These are phyloP conservation scores for Aspergillus aculeatinus DNA, from an alignment of 2,329 filamentous ascomycete genomes.

Conservation along the genomic window DNA sequence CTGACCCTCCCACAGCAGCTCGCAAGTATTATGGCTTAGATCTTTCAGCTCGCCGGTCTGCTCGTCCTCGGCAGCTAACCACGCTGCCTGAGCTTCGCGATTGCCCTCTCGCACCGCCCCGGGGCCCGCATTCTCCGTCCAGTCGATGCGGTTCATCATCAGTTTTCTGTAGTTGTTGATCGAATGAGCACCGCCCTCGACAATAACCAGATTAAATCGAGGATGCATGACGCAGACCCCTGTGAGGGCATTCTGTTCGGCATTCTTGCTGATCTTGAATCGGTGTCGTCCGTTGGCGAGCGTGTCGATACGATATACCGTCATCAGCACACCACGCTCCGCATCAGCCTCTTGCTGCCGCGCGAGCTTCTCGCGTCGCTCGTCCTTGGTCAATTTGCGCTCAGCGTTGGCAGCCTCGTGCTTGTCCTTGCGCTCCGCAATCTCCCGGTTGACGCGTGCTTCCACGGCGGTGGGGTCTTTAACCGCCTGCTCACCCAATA, in stretches of 20 bases:
- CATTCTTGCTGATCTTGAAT: slow-evolving; percentile 90
- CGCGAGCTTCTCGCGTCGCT: slow-evolving; percentile 79
- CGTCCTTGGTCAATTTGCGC: slow-evolving; percentile 83
- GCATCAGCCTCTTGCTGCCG: slow-evolving; percentile 84
- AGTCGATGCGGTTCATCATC: slow-evolving; percentile 90
- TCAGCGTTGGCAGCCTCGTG: slow-evolving; percentile 80
- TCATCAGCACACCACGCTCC: slow-evolving; percentile 76
- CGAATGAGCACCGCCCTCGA: slow-evolving; percentile 84
- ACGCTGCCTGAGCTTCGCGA: slow-evolving; percentile 62
- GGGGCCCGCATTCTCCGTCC: slow-evolving; percentile 82
- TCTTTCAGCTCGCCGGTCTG: slow-evolving; percentile 72
- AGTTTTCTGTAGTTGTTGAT: slow-evolving; percentile 86
- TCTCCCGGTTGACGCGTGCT: slow-evolving; percentile 87
- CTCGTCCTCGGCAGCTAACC: slow-evolving; percentile 78
- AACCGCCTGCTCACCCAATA: slow-evolving; percentile 86
- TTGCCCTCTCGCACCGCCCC: slow-evolving; percentile 57
- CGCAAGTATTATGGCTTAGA: slow-evolving; percentile 76
- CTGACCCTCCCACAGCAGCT: slow-evolving; percentile 87
- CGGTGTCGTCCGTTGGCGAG: slow-evolving; percentile 91
- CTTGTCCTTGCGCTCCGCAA: slow-evolving; percentile 76
- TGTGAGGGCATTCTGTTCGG: slow-evolving; percentile 81
- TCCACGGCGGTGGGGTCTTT: slow-evolving; percentile 98
- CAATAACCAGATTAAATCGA: slow-evolving; percentile 81
- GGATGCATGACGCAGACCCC: slow-evolving; percentile 92
- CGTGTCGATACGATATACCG: slow-evolving; percentile 85